phyloP scores from a whole-genome alignment of 1,284 basidiomycete genomes.

The Heliocybe sulcata region DNA sequence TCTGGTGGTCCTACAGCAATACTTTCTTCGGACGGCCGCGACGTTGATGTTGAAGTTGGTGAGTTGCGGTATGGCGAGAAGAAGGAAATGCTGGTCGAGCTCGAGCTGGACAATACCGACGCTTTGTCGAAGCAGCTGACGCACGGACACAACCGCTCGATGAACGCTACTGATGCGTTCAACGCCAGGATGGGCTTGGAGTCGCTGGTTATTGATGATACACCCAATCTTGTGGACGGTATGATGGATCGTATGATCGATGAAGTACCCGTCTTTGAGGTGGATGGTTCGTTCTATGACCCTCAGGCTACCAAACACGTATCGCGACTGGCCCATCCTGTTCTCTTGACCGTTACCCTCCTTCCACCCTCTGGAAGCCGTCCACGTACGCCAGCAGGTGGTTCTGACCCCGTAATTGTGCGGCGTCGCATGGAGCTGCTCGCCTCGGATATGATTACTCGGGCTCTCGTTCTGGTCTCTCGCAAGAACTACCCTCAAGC shows the following conservation, averaged over 20 bases:
- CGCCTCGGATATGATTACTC: constrained; percentile 91
- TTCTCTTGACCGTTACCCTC: constrained; percentile 84
- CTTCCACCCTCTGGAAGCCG: constrained; percentile 44
- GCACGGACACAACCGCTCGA: constrained; percentile 22
- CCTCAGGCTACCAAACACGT: constrained; percentile 76
- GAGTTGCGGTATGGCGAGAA: constrained; percentile 88
- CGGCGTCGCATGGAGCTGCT: constrained; percentile 91
- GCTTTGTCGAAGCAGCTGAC: constrained; percentile 24
- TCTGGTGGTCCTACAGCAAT: constrained; percentile 80
- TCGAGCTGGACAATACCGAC: constrained; percentile 81
- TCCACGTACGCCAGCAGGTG: constrained; percentile 36
- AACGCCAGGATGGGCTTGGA: constrained; percentile 78
- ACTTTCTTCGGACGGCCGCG: constrained; percentile 80
- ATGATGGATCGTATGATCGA: constrained; percentile 91
- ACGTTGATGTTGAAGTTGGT: constrained; percentile 93
- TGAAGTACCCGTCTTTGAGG: constrained; percentile 87
- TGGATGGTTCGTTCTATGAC: constrained; percentile 90
- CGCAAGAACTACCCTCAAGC: constrained; percentile 84
- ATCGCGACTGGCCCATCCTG: constrained; percentile 80
- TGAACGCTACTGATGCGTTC: constrained; percentile 76
- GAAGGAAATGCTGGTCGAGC: constrained; percentile 91
- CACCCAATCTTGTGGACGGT: constrained; percentile 66
- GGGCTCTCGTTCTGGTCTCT: constrained; percentile 83
- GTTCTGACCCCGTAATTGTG: constrained; percentile 80
- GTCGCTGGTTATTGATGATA: constrained; percentile 61